phyloP scores from a whole-genome alignment of 2,329 filamentous ascomycete species.

The Shiraia sp. region DNA sequence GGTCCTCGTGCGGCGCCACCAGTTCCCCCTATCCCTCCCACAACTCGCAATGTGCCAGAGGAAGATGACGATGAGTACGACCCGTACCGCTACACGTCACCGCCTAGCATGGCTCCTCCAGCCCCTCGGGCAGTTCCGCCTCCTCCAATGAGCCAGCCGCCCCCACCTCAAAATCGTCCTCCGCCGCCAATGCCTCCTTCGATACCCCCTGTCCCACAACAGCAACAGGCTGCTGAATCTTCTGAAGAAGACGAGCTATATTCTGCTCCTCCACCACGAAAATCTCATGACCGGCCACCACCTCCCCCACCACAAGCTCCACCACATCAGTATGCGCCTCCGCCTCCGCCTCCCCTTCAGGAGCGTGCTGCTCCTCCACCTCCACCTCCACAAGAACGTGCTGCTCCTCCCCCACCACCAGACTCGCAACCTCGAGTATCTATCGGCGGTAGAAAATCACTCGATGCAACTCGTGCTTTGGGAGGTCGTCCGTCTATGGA shows the following conservation, averaged over 20 bases:
- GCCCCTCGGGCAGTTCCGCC: constrained; percentile 44
- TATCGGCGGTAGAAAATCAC: constrained; percentile 57
- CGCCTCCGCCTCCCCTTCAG: constrained; percentile 44
- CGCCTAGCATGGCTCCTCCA: constrained; percentile 24
- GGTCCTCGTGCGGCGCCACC: constrained; percentile 71
- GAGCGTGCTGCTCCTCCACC: constrained; percentile 46
- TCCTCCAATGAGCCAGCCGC: constrained; percentile 36
- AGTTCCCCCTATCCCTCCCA: constrained; percentile 67
- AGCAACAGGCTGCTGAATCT: constrained; percentile 26
- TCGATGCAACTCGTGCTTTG: constrained; percentile 64
- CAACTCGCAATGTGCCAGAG: constrained; percentile 51
- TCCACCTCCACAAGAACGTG: constrained; percentile 34
- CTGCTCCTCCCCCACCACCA: constrained; percentile 33
- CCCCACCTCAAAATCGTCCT: constrained; percentile 35
- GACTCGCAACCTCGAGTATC: constrained; percentile 51
- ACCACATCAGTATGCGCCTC: constrained; percentile 38
- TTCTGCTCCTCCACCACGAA: constrained; percentile 38
- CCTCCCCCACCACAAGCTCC: constrained; percentile 43
- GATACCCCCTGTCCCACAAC: constrained; percentile 30
- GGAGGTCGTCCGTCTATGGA: constrained; percentile 71
- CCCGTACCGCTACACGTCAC: constrained; percentile 58
- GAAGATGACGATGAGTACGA: constrained; percentile 68
- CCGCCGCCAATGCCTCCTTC: constrained; percentile 43
- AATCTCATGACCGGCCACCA: constrained; percentile 41
- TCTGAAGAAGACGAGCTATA: constrained; percentile 46